Percentiles rank a stretch among this genome's conserved stretches.
These are phyloP conservation scores for Trichosporon ovoides DNA, from an alignment of 1,284 basidiomycete species.

Conservation along the genomic window DNA sequence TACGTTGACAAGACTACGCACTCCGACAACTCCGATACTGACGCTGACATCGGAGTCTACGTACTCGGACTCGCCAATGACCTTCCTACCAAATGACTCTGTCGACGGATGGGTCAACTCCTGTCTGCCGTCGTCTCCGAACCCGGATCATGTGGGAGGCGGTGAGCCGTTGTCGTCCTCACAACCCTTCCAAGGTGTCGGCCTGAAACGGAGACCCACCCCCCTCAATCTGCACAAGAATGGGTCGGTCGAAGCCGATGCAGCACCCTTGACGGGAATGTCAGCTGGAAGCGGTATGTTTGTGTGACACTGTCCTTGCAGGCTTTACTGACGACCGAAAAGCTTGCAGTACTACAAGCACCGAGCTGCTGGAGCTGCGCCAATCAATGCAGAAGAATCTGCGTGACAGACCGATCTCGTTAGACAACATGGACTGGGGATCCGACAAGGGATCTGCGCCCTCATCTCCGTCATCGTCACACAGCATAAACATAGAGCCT, in stretches of 20 bases:
- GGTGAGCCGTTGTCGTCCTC: neutral
- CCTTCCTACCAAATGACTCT: neutral
- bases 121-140: neutral
- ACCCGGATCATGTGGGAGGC: neutral
- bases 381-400: neutral
- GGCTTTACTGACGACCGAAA: neutral
- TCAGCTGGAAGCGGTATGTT: constrained; percentile 1
- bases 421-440: neutral
- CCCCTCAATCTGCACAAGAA: neutral
- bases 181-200: neutral
- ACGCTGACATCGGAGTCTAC: neutral
- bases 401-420: neutral
- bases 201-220: neutral
- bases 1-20: neutral
- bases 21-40: constrained; percentile 1
- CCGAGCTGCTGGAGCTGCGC: neutral
- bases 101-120: neutral
- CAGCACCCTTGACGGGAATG: constrained; percentile 1
- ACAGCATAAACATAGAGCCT: neutral
- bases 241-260: neutral
- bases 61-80: neutral
- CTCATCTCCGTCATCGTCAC: neutral
- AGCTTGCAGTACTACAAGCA: neutral
- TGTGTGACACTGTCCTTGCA: neutral
- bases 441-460: constrained; percentile 5